A percentile compares a stretch with the other conserved stretches of the same genome.
Evolutionary conservation across 352 stramenopile species (phyloP).

Genomic region (Pythium brachiatum): DNA sequence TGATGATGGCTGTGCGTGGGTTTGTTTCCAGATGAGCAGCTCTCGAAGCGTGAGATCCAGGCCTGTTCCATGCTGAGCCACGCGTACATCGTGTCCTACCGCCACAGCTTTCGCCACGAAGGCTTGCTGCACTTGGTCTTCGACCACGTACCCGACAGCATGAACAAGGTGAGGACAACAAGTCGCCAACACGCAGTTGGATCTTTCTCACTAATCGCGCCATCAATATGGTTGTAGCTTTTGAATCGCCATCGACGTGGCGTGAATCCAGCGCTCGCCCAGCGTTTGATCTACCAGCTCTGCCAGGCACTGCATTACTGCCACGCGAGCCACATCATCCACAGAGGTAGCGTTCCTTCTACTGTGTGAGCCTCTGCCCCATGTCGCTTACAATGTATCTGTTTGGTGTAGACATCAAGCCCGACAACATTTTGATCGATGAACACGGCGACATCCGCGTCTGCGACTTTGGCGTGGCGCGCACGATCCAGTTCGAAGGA

Average conservation of each 20-base stretch:
- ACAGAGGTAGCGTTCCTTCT: slow-evolving; percentile 47
- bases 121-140: slow-evolving; percentile 77
- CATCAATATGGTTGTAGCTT: slow-evolving; percentile 77
- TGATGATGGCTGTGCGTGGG: too few species aligned
- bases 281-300: slow-evolving; percentile 63
- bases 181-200: too few species aligned
- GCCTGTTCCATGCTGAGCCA: slow-evolving; percentile 82
- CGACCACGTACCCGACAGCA: slow-evolving; percentile 64
- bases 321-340: slow-evolving; percentile 76
- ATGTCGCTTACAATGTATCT: not conserved
- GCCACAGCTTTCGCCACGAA: slow-evolving; percentile 77
- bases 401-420: slow-evolving; percentile 60
- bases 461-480: slow-evolving; percentile 80
- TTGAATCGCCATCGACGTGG: slow-evolving; percentile 49
- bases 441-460: slow-evolving; percentile 66
- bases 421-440: slow-evolving; percentile 82
- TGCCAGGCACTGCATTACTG: slow-evolving; percentile 76
- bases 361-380: not conserved
- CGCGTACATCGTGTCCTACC: slow-evolving; percentile 78
- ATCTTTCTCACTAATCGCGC: too few species aligned
- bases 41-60: slow-evolving; percentile 80
- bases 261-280: slow-evolving; percentile 47
- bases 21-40: slow-evolving; percentile 50
- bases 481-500: slow-evolving; percentile 75
- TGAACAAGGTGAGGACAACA: slow-evolving; percentile 85